Conservation (phyloP, 1,284 basidiomycete genomes). For the Coniferiporia sulphurascens region DNA sequence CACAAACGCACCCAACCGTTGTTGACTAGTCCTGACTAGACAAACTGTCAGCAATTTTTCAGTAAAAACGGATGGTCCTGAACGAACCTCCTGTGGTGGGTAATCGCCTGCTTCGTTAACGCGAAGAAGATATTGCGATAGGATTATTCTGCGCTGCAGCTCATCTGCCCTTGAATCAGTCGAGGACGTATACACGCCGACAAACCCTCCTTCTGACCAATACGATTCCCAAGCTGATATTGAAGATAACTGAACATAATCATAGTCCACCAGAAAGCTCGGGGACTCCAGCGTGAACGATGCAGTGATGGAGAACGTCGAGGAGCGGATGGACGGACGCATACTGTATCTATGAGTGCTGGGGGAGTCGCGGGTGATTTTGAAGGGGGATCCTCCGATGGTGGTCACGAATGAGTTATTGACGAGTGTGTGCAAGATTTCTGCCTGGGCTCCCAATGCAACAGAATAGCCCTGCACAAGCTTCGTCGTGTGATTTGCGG, state of each 20-base stretch:
- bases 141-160: constrained; percentile 50
- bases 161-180: constrained; percentile 47
- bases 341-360: constrained; percentile 43
- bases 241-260: constrained; percentile 34
- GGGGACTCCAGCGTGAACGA: constrained; percentile 28
- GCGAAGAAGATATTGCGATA: constrained; percentile 52
- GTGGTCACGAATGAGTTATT: constrained; percentile 41
- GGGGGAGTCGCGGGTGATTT: constrained; percentile 39
- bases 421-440: constrained; percentile 41
- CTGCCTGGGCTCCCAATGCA: constrained; percentile 28
- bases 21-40: constrained; percentile 51
- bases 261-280: constrained; percentile 22
- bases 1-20: constrained; percentile 49
- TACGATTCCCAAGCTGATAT: constrained; percentile 39
- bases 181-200: constrained; percentile 48
- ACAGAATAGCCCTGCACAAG: constrained; percentile 25
- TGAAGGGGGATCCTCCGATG: constrained; percentile 36
- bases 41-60: constrained; percentile 13
- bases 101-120: constrained; percentile 55
- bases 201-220: constrained; percentile 48
- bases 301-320: constrained; percentile 32
- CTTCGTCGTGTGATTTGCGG: constrained; percentile 43
- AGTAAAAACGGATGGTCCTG: not conserved
- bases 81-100: constrained; percentile 52
- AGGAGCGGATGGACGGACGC: constrained; percentile 19